These are phyloP conservation scores for Aegilops bicornis DNA, from an alignment of 176 grass and related monocot genomes.

Conservation along the genomic window DNA sequence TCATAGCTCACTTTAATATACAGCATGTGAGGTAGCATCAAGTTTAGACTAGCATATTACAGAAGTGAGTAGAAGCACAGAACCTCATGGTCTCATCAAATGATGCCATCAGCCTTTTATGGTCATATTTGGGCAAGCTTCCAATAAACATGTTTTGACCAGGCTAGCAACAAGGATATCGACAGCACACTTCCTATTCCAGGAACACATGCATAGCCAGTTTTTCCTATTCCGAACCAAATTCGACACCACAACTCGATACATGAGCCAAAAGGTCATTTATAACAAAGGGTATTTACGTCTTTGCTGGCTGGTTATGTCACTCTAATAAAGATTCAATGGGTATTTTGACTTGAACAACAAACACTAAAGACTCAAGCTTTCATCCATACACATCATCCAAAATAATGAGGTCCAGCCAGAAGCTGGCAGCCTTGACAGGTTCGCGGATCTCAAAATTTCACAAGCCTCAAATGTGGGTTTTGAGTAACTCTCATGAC, in stretches of 20 bases:
- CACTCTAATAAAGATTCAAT: not conserved
- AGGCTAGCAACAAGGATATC: not conserved
- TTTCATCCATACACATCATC: not conserved
- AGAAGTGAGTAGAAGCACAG: not conserved
- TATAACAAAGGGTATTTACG: not conserved
- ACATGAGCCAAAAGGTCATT: not conserved
- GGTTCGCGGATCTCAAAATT: not conserved
- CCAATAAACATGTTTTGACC: not conserved
- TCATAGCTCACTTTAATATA: not conserved
- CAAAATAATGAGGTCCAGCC: not conserved
- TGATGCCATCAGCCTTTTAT: not conserved
- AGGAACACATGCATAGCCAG: not conserved
- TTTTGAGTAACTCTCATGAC: not conserved
- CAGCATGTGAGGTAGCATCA: slow-evolving; percentile 2
- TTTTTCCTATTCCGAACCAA: not conserved
- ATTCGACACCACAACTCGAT: not conserved
- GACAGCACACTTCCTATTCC: not conserved
- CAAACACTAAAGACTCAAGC: not conserved
- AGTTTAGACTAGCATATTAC: not conserved
- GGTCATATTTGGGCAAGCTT: not conserved
- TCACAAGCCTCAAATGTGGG: not conserved
- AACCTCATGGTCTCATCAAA: not conserved
- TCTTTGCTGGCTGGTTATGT: not conserved
- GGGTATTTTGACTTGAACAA: not conserved
- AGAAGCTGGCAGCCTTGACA: not conserved